Evolutionary conservation across 208 protist species (phyloP), one percentile per base, ranked within the genome.

Genomic region (Leishmania guyanensis): DNA sequence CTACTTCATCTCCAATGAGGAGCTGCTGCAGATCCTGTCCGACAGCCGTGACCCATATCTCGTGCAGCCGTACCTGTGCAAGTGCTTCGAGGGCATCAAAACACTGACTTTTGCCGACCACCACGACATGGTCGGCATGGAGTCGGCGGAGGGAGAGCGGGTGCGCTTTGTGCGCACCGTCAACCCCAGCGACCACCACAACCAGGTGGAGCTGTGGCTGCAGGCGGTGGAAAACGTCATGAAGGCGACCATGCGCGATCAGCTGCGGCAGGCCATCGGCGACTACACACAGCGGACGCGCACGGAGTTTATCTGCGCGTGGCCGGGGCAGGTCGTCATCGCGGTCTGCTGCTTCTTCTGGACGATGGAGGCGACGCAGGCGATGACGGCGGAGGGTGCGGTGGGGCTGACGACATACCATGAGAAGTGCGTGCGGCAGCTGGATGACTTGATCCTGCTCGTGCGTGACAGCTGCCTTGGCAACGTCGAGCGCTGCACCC

Each of bases 1-100:
- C 90, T 99, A 99, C 86, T 99, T 99, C 84, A 97, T 99, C 70
- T 98, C 97, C 20, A 98, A 98, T 84, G 96, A 99, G 86, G 96
- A 98, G 88, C 86, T 99, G 73, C 86, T 99, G 51, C 95, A 99
- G 88, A 99, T 99, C 79, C 88, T 99, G 48, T 98, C 98, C 10
- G 91, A 98, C 87, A 97, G 94, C 78, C 98, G 98, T 76, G 98
- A 99, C 89, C 97, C 98, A 20, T 98, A 95, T 79, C 92, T 96
- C 33, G 96, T 99, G 54, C 97, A 99, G 90, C 94, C 94, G 36
- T 98, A 99, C 83, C 87, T 99, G 81, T 94, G 90, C 83, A 99
- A 99, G 88, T 99, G 96, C 89, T 99, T 99, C 86, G 98, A 99
- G 85, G 97, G 95, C 75, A 98, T 99, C 78, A 97, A 98, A 69